Conservation (phyloP, 1,284 basidiomycete genomes). For the Leucoagaricus sp. region DNA sequence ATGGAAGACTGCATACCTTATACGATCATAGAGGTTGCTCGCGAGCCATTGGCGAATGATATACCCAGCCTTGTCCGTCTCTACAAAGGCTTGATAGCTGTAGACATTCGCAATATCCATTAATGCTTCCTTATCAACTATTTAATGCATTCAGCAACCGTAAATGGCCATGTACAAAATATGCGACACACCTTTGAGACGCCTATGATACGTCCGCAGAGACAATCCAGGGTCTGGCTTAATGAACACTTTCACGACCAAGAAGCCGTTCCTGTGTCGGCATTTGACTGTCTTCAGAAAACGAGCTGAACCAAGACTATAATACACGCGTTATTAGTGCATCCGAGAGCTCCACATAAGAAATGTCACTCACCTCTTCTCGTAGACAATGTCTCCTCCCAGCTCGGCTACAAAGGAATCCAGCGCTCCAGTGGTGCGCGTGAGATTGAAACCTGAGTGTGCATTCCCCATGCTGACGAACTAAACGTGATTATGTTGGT, state of each 20-base stretch:
- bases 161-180: not conserved
- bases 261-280: slow-evolving; percentile 43
- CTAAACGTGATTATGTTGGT: slow-evolving; percentile 33
- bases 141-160: not conserved
- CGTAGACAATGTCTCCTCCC: slow-evolving; percentile 84
- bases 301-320: slow-evolving; percentile 85
- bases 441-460: slow-evolving; percentile 64
- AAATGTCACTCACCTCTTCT: slow-evolving; percentile 70
- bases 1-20: slow-evolving; percentile 66
- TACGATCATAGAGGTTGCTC: slow-evolving; percentile 95
- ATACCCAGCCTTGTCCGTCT: slow-evolving; percentile 97
- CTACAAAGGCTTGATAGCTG: slow-evolving; percentile 88
- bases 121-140: slow-evolving; percentile 85
- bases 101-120: slow-evolving; percentile 88
- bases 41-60: slow-evolving; percentile 94
- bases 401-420: slow-evolving; percentile 91
- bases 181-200: slow-evolving; percentile 56
- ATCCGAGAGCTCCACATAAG: not conserved
- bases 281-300: slow-evolving; percentile 86
- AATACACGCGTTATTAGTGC: not conserved
- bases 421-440: slow-evolving; percentile 74
- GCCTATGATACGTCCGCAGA: slow-evolving; percentile 64
- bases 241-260: slow-evolving; percentile 76
- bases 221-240: slow-evolving; percentile 78
- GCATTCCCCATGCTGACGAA: slow-evolving; percentile 52